These are phyloP conservation scores for Aspergillus udagawae DNA, from an alignment of 2,329 filamentous ascomycete species.

Conservation along the genomic window DNA sequence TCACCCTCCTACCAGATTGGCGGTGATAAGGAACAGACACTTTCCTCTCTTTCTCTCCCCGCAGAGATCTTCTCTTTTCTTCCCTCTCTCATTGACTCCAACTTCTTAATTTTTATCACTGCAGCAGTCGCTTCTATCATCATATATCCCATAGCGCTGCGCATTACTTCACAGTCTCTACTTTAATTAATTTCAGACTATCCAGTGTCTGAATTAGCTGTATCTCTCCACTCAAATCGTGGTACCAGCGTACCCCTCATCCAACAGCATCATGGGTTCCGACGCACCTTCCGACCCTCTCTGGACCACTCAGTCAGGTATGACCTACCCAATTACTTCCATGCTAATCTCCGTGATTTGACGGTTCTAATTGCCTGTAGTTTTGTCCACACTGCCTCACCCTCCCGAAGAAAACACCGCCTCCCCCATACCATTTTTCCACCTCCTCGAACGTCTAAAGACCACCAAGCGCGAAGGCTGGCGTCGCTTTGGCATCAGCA, in stretches of 20 bases:
- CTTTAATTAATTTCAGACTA: not conserved
- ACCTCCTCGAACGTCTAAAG: slow-evolving; percentile 89
- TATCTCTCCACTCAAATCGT: slow-evolving; percentile 2
- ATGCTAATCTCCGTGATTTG: not conserved
- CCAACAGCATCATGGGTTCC: slow-evolving; percentile 23
- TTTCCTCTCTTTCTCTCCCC: slow-evolving; percentile 5
- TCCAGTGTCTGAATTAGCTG: not conserved
- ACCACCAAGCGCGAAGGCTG: slow-evolving; percentile 95
- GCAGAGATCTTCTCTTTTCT: slow-evolving; percentile 3
- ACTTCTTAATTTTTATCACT: not conserved
- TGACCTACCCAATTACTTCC: not conserved
- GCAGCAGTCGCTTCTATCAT: not conserved
- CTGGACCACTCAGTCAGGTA: slow-evolving; percentile 37
- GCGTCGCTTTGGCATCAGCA: slow-evolving; percentile 74
- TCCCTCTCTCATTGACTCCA: not conserved
- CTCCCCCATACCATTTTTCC: slow-evolving; percentile 88
- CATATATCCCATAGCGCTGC: not conserved
- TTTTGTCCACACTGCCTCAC: slow-evolving; percentile 61
- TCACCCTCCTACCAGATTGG: not conserved
- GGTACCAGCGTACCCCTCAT: not conserved
- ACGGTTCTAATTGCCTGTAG: slow-evolving; percentile 32
- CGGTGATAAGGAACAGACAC: not conserved
- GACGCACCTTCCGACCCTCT: slow-evolving; percentile 21
- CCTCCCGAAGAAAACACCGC: slow-evolving; percentile 57
- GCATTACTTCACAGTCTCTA: not conserved